Base-by-base conservation (phyloP, 306 rosid genomes). In the Ammopiptanthus mongolicus region DNA sequence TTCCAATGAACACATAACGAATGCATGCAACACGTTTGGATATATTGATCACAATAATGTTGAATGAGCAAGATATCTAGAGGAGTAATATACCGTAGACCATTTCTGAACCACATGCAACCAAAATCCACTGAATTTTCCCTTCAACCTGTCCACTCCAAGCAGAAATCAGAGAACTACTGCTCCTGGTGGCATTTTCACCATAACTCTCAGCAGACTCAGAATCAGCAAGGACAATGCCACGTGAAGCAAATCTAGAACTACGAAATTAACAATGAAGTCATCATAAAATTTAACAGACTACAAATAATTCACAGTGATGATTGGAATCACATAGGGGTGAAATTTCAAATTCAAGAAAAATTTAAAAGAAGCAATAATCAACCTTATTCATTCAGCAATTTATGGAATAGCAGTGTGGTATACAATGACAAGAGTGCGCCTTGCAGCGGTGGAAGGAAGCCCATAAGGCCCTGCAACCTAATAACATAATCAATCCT, bases 391-490 rank as follows among this genome's bases (percentile, higher is more conserved):
- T 58, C 99, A 79, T 58, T 90, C 98, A 8, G 94, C 98, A 72
- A 92, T 78, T 64, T 96, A 92, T n/a, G 99, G 99, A 73, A 96
- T 89, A 3, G 98, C 97, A 4, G 93, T 84, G 85, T 92, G 98
- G 80, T 96, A 95, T 58, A 92, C 82, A 77, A 92, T 88, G 82
- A 86, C 92, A 64, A 96, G 93, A 53, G 93, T 87, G 14, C 99
- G 97, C 82, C 94, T 92, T 2, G 97, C 99, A 14, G 97, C 98
- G 5, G 91, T 96, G 25, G 99, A 94, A 78, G 99, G 90, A 78
- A 96, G 92, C 76, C 93, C 94, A 73, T 89, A 96, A 79, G 84
- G 83, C 23, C 97, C 98, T 60, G 93, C 88, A 71, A 96, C 93
- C 99, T 96, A 69, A 72, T 19, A 65, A 53, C n/a, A n/a, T n/a